phyloP scores from a whole-genome alignment of 169 alveolate species.

The Eimeria necatrix region DNA sequence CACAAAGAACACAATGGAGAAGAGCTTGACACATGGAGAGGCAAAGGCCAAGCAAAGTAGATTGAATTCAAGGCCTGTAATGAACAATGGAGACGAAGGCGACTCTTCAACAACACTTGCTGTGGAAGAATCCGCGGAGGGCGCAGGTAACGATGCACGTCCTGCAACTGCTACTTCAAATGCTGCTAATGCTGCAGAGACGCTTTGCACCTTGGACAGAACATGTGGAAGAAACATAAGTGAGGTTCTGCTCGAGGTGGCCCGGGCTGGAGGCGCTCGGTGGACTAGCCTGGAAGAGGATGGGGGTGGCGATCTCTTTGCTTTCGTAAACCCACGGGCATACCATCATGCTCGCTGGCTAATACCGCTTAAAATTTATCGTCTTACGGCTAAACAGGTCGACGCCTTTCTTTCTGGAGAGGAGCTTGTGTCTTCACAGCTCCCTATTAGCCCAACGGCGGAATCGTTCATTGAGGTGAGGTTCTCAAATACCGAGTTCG shows the following conservation, averaged over 20 bases:
- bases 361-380: constrained; percentile 40
- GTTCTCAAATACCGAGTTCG: not conserved
- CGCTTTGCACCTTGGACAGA: not conserved
- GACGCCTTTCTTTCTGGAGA: constrained; percentile 45
- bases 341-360: constrained; percentile 70
- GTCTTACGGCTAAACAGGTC: constrained; percentile 62
- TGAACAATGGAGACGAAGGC: constrained; percentile 19
- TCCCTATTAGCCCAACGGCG: not conserved
- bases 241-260: not conserved
- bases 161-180: not conserved
- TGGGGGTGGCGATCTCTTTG: constrained; percentile 45
- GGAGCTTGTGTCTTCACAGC: not conserved
- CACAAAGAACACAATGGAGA: not conserved
- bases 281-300: constrained; percentile 73
- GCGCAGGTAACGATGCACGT: not conserved
- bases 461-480: constrained; percentile 59
- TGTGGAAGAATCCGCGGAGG: constrained; percentile 19
- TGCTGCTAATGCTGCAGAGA: not conserved
- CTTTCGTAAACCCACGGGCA: constrained; percentile 43
- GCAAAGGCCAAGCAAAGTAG: constrained; percentile 20
- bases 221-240: not conserved
- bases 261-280: constrained; percentile 71
- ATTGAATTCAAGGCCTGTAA: constrained; percentile 23
- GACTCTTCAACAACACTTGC: not conserved
- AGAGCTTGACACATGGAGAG: constrained; percentile 24